These are phyloP conservation scores for Chionographis japonica DNA, from an alignment of 106 monocot species.

Conservation along the genomic window DNA sequence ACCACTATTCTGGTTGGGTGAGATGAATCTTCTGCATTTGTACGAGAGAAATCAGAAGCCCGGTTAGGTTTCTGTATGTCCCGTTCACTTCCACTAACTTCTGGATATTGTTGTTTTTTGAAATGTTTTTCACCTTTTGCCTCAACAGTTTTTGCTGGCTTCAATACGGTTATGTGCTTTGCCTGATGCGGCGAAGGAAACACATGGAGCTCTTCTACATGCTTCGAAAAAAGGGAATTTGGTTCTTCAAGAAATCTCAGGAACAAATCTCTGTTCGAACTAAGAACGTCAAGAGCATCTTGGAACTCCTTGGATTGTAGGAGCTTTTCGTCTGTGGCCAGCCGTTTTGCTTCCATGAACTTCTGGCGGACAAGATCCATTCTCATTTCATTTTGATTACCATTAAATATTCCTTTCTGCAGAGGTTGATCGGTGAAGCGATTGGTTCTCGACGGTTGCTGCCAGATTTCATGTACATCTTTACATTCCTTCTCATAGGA, in stretches of 20 bases:
- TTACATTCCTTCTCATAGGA: conserved; percentile 22
- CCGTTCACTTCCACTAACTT: conserved; percentile 6
- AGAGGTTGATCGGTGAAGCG: conserved; percentile 11
- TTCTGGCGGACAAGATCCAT: conserved; percentile 87
- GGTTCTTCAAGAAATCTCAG: conserved; percentile 90
- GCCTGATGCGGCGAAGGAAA: conserved; percentile 8
- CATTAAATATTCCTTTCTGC: conserved; percentile 13
- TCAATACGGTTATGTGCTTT: conserved; percentile 58
- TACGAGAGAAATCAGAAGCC: conserved; percentile 20
- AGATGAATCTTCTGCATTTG: conserved; percentile 38
- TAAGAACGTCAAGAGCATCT: conserved; percentile 86
- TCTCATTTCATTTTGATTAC: conserved; percentile 44
- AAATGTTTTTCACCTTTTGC: conserved; percentile 15
- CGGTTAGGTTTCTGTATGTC: conserved; percentile 12
- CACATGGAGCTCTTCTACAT: conserved; percentile 25
- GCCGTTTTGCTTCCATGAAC: conserved; percentile 76
- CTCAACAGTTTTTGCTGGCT: conserved; percentile 48
- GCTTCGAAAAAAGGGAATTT: conserved; percentile 60
- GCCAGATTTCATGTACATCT: conserved; percentile 48
- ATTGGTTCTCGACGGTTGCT: conserved; percentile 18
- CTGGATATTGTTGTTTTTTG: conserved; percentile 16
- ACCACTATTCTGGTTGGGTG: conserved; percentile 92
- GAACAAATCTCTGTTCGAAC: conserved; percentile 91
- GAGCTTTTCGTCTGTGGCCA: conserved; percentile 65
- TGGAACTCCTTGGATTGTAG: conserved; percentile 84